These are phyloP conservation scores for Elaeis guineensis DNA, from an alignment of 176 grass and related monocot species.

Conservation along the genomic window DNA sequence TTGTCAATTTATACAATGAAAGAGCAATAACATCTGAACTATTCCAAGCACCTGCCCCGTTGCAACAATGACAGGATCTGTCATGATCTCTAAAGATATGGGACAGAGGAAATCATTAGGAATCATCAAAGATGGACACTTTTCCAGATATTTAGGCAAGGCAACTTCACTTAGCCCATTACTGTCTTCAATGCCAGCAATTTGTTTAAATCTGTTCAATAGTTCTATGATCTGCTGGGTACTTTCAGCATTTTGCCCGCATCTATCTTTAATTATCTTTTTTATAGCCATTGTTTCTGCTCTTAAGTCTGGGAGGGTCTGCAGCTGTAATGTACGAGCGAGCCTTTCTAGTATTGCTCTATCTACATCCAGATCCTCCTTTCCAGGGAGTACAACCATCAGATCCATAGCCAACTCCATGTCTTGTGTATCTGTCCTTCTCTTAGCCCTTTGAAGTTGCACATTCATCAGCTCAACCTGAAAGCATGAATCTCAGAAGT, in stretches of 20 bases:
- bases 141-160: constrained; percentile 63
- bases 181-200: constrained; percentile 44
- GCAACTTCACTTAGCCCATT: constrained; percentile 49
- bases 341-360: constrained; percentile 53
- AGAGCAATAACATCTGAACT: neutral
- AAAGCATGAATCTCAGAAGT: neutral
- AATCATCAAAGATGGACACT: constrained; percentile 60
- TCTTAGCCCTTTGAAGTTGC: constrained; percentile 51
- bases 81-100: constrained; percentile 72
- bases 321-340: constrained; percentile 53
- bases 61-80: constrained; percentile 54
- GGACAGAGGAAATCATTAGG: constrained; percentile 67
- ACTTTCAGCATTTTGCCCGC: constrained; percentile 32
- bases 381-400: constrained; percentile 58
- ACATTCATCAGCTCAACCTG: constrained; percentile 57
- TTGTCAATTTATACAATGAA: neutral
- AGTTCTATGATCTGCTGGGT: constrained; percentile 47
- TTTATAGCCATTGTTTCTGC: constrained; percentile 76
- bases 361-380: constrained; percentile 44
- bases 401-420: constrained; percentile 67
- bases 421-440: constrained; percentile 59
- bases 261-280: constrained; percentile 50
- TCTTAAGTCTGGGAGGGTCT: constrained; percentile 42
- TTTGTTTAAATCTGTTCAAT: constrained; percentile 44
- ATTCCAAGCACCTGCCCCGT: constrained; percentile 25